A percentile compares a stretch with the other conserved stretches of the same genome.
These are phyloP conservation scores for Phytophthora syringae DNA, from an alignment of 352 stramenopile species.

Conservation along the genomic window DNA sequence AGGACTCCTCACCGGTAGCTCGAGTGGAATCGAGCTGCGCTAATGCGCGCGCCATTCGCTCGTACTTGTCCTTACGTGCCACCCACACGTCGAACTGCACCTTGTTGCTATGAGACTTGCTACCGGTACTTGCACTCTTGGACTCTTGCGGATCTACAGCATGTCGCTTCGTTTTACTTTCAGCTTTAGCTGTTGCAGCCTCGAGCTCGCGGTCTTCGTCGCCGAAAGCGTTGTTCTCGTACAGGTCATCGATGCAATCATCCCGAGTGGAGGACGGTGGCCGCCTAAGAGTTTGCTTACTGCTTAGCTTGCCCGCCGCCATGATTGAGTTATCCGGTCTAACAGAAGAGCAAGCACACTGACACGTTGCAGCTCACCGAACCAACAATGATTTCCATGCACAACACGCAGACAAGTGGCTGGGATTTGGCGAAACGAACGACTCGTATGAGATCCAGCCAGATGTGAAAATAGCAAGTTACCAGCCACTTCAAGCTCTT, in stretches of 20 bases:
- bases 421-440: constrained; percentile 35
- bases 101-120: constrained; percentile 23
- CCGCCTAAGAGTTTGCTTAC: constrained; percentile 33
- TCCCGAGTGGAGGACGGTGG: constrained; percentile 40
- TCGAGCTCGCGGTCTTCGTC: constrained; percentile 52
- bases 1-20: constrained; percentile 59
- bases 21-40: constrained; percentile 70
- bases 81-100: constrained; percentile 88
- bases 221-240: constrained; percentile 79
- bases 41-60: constrained; percentile 72
- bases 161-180: constrained; percentile 18
- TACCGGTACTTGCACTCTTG: constrained; percentile 14
- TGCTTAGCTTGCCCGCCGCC: constrained; percentile 30
- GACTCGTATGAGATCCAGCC: constrained; percentile 20
- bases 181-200: constrained; percentile 12
- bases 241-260: constrained; percentile 77
- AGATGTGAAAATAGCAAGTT: constrained; percentile 28
- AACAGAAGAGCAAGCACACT: constrained; percentile 12
- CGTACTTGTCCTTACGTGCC: constrained; percentile 88
- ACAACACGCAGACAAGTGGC: not conserved
- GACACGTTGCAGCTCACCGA: constrained; percentile 7
- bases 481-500: not conserved
- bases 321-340: constrained; percentile 15
- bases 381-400: constrained; percentile 26
- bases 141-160: constrained; percentile 13